Percentiles rank a stretch among this genome's conserved stretches.
These are phyloP conservation scores for Margaritispora aquatica DNA, from an alignment of 495 filamentous ascomycete genomes.

Conservation along the genomic window DNA sequence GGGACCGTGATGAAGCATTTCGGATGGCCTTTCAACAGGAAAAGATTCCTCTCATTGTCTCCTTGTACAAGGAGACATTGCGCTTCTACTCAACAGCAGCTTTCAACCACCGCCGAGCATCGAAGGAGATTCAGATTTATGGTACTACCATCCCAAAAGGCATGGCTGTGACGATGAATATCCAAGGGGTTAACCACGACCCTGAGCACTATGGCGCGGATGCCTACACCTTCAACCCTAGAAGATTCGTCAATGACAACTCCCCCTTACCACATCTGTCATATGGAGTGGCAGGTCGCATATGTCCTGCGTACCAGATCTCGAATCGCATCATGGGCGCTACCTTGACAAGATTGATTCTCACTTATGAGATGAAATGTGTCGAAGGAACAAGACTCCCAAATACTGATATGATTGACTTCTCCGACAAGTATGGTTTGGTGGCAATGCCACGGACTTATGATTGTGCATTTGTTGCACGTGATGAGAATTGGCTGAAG, in stretches of 20 bases:
- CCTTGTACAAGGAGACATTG: conserved; percentile 4
- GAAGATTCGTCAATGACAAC: neutral
- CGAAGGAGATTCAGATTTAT: neutral
- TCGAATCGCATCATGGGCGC: neutral
- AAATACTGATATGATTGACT: neutral
- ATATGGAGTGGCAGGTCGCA: neutral
- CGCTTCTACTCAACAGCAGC: conserved; percentile 1
- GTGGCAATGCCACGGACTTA: neutral
- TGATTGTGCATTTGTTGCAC: neutral
- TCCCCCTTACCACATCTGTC: neutral
- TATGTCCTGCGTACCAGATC: neutral
- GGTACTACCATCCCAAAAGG: conserved; percentile 2
- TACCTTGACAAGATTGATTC: neutral
- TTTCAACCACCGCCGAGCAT: neutral
- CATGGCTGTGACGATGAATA: conserved; percentile 1
- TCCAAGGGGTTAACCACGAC: conserved; percentile 1
- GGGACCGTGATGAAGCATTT: conserved; percentile 3
- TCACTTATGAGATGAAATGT: neutral
- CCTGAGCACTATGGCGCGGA: neutral
- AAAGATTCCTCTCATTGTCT: neutral
- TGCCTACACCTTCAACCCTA: neutral
- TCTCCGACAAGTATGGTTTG: neutral
- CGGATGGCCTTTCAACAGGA: conserved; percentile 6
- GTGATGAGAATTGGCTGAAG: neutral
- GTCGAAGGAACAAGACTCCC: neutral